Percentiles rank a stretch among this genome's conserved stretches.
These are phyloP conservation scores for Panus rudis DNA, from an alignment of 768 basidiomycete genomes.

Conservation along the genomic window DNA sequence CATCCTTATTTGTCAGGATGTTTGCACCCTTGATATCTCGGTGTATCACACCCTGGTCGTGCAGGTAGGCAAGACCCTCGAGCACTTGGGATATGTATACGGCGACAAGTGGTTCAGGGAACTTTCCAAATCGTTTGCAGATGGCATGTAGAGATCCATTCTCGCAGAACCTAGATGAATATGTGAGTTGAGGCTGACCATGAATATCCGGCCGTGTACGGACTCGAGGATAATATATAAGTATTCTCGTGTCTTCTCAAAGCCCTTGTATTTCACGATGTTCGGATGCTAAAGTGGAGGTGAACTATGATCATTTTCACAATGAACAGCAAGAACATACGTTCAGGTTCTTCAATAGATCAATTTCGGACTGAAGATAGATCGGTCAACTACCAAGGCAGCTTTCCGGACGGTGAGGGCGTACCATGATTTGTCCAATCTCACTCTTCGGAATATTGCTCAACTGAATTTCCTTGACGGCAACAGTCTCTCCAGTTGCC, in stretches of 20 bases:
- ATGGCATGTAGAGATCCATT: conserved; percentile 96
- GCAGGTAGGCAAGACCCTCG: conserved; percentile 92
- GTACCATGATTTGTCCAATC: conserved; percentile 94
- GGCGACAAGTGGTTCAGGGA: conserved; percentile 93
- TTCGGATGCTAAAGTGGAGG: conserved; percentile 67
- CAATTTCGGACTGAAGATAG: conserved; percentile 86
- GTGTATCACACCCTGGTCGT: conserved; percentile 99
- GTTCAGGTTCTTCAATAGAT: conserved; percentile 93
- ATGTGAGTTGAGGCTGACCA: neutral
- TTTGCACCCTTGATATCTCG: conserved; percentile 99
- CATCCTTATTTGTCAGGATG: conserved; percentile 97
- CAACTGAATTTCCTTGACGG: conserved; percentile 95
- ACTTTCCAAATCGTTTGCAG: conserved; percentile 96
- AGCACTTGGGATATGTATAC: conserved; percentile 96
- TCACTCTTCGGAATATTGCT: conserved; percentile 91
- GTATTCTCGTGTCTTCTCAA: conserved; percentile 89
- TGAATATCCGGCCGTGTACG: conserved; percentile 16
- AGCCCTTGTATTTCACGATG: conserved; percentile 99
- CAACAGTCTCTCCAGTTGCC: conserved; percentile 97
- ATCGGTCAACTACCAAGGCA: neutral
- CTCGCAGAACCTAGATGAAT: conserved; percentile 79
- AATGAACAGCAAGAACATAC: conserved; percentile 36
- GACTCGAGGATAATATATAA: conserved; percentile 96
- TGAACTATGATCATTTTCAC: neutral
- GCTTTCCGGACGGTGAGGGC: conserved; percentile 12